Conservation (phyloP, 345 rosid species). For the Melaleuca alternifolia region DNA sequence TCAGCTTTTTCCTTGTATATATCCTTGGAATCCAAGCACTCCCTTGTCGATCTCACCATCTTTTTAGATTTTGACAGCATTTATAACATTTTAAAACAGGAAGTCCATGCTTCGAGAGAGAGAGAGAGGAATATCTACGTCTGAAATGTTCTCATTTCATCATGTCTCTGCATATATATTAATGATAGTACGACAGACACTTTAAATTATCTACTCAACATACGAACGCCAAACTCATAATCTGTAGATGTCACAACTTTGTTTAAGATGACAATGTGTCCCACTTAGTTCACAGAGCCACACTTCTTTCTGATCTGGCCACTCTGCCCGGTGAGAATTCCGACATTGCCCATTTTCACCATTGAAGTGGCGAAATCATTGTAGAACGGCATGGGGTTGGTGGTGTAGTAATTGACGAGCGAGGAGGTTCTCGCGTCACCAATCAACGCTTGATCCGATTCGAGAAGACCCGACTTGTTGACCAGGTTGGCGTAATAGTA, state of each 20-base stretch:
- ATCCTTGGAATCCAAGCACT: background rate
- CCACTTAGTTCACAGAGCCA: slow-evolving; percentile 37
- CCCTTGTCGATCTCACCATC: background rate
- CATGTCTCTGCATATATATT: background rate
- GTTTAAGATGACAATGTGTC: background rate
- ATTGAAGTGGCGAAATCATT: slow-evolving; percentile 60
- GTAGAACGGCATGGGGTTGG: slow-evolving; percentile 33
- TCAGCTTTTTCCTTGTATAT: background rate
- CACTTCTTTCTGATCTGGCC: slow-evolving; percentile 67
- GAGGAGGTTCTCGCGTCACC: slow-evolving; percentile 34
- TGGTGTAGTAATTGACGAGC: slow-evolving; percentile 42
- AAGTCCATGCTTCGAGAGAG: background rate
- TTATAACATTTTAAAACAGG: background rate
- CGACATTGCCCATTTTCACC: slow-evolving; percentile 56
- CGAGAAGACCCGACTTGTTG: slow-evolving; percentile 46
- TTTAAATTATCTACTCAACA: background rate
- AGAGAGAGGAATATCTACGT: background rate
- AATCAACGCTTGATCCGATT: slow-evolving; percentile 65
- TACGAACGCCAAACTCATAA: background rate
- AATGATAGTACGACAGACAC: background rate
- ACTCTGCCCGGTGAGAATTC: slow-evolving; percentile 44
- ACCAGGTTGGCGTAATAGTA: slow-evolving; percentile 46
- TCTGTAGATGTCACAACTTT: background rate
- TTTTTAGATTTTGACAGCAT: background rate
- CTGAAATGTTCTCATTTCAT: background rate